Evolutionary conservation across 805 yeast genomes (phyloP).

Genomic region (Kuraishia floccosa): DNA sequence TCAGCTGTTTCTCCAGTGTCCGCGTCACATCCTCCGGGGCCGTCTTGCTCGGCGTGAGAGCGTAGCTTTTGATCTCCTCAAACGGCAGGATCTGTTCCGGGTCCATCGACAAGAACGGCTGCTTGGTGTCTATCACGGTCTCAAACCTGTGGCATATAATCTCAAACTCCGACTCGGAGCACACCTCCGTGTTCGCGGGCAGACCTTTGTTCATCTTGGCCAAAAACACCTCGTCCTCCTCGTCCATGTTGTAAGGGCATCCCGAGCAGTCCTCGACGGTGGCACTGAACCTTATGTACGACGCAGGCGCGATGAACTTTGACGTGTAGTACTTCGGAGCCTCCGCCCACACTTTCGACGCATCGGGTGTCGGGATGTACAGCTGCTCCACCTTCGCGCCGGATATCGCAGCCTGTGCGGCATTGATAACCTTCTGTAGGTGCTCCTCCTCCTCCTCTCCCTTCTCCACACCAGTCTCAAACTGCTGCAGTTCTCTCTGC

Average conservation of each 20-base stretch:
- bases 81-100: conserved; percentile 64
- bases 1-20: conserved; percentile 42
- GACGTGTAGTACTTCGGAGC: conserved; percentile 63
- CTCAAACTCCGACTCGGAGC: conserved; percentile 85
- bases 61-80: conserved; percentile 52
- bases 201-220: conserved; percentile 23
- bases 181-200: conserved; percentile 16
- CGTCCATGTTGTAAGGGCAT: conserved; percentile 82
- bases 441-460: conserved; percentile 97
- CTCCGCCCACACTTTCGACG: conserved; percentile 72
- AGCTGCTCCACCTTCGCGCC: conserved; percentile 41
- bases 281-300: conserved; percentile 82
- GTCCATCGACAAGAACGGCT: conserved; percentile 82
- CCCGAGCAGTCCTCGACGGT: conserved; percentile 95
- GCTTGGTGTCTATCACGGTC: conserved; percentile 61
- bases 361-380: conserved; percentile 96
- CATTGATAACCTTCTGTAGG: conserved; percentile 81
- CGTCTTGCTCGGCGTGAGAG: conserved; percentile 28
- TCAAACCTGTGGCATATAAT: conserved; percentile 65
- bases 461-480: conserved; percentile 97
- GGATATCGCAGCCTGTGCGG: conserved; percentile 53
- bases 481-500: conserved; percentile 78
- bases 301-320: conserved; percentile 56
- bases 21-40: conserved; percentile 49
- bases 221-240: conserved; percentile 66